phyloP scores from a whole-genome alignment of 2,329 filamentous ascomycete genomes.

The Diplodia mutila region DNA sequence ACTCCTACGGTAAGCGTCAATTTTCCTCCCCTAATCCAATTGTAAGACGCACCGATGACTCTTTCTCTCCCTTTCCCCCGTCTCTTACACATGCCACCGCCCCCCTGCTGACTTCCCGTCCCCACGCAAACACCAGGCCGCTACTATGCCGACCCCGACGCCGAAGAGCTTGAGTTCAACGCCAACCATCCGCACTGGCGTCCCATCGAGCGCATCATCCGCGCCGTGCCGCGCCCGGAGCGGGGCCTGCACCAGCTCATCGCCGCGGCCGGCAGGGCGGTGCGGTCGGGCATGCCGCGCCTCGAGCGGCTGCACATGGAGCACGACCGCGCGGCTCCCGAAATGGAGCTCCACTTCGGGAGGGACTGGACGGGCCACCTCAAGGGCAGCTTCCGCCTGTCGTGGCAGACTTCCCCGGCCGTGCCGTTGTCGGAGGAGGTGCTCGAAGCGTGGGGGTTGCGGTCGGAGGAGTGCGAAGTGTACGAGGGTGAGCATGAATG shows the following conservation, averaged over 20 bases:
- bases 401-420: neutral
- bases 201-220: neutral
- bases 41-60: neutral
- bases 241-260: neutral
- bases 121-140: neutral
- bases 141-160: neutral
- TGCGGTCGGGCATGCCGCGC: neutral
- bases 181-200: neutral
- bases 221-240: neutral
- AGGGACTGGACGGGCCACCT: neutral
- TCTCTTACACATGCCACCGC: too few relatives aligned
- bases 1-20: neutral
- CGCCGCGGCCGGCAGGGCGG: neutral
- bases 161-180: neutral
- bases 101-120: neutral
- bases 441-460: neutral
- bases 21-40: too few relatives aligned
- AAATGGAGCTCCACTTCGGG: neutral
- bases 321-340: too few relatives aligned
- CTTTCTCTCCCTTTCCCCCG: neutral
- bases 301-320: neutral
- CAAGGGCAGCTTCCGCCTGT: neutral
- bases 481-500: too few relatives aligned
- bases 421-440: neutral
- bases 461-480: neutral